A percentile compares a stretch with the other conserved stretches of the same genome.
phyloP scores from a whole-genome alignment of 768 basidiomycete genomes.

The Podaxis pistillaris region DNA sequence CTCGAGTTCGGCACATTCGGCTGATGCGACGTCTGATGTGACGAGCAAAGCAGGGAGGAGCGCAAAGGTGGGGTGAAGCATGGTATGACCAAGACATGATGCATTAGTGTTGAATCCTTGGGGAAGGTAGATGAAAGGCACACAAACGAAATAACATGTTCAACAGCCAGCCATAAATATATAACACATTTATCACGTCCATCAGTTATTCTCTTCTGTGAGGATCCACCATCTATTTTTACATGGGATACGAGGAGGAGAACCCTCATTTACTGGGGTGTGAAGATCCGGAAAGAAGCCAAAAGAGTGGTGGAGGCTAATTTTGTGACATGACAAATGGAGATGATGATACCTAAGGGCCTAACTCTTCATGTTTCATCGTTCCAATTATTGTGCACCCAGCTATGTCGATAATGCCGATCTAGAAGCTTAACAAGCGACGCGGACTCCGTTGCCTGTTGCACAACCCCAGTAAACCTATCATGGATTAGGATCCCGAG shows the following conservation, averaged over 20 bases:
- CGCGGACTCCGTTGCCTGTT: not conserved
- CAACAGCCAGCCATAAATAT: not conserved
- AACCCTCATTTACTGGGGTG: not conserved
- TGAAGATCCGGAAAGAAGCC: slow-evolving; percentile 5
- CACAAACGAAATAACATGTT: not conserved
- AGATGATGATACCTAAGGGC: slow-evolving; percentile 1
- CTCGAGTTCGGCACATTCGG: no score
- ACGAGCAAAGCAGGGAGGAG: no score
- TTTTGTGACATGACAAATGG: slow-evolving; percentile 2
- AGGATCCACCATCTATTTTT: slow-evolving; percentile 8
- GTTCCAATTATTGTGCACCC: not conserved
- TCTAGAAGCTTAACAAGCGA: not conserved
- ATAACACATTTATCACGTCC: not conserved
- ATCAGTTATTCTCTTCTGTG: not conserved
- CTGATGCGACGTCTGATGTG: no score
- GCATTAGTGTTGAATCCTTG: no score
- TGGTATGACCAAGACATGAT: not conserved
- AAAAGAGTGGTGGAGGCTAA: not conserved
- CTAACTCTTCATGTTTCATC: not conserved
- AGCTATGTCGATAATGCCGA: not conserved
- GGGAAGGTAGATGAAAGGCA: not conserved
- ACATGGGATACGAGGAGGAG: not conserved
- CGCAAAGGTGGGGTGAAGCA: no score
- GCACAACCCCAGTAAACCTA: no score
- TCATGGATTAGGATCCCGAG: not conserved